phyloP scores from a whole-genome alignment of 306 rosid species.

The Macrotyloma uniflorum region DNA sequence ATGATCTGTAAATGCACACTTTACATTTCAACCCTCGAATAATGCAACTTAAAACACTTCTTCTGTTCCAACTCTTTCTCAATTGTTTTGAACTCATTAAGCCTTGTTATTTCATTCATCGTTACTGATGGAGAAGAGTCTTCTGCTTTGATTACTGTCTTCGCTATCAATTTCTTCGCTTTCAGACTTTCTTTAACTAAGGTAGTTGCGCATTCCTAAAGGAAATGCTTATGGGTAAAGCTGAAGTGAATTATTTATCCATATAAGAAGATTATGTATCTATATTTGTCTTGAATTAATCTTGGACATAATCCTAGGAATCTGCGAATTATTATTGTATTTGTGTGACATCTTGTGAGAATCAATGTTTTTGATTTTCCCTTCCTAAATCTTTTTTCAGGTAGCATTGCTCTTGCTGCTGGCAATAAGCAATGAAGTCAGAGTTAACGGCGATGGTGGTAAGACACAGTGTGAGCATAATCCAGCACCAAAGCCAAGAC shows the following conservation, averaged over 20 bases:
- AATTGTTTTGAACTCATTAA: constrained; percentile 19
- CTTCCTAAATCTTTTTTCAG: constrained; percentile 44
- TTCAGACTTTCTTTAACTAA: neutral
- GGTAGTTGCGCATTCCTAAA: neutral
- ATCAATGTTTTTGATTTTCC: constrained; percentile 10
- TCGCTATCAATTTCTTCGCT: neutral
- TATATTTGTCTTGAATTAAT: neutral
- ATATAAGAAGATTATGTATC: neutral
- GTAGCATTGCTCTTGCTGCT: constrained; percentile 79
- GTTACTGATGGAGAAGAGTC: neutral
- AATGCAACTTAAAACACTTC: neutral
- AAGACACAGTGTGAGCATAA: constrained; percentile 60
- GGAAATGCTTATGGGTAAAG: constrained; percentile 1
- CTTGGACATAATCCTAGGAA: neutral
- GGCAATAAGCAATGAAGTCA: constrained; percentile 67
- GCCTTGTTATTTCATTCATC: neutral
- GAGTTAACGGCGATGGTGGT: constrained; percentile 49
- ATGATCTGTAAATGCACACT: constrained; percentile 16
- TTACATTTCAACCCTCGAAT: constrained; percentile 4
- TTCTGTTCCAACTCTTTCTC: constrained; percentile 17
- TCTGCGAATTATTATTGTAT: neutral
- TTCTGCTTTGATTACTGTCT: neutral
- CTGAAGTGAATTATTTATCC: constrained; percentile 10
- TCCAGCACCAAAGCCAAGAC: constrained; percentile 67
- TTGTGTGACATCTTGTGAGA: constrained; percentile 26